Evolutionary conservation across 2,329 filamentous ascomycete genomes (phyloP).

Genomic region (Aureobasidium melanogenum): DNA sequence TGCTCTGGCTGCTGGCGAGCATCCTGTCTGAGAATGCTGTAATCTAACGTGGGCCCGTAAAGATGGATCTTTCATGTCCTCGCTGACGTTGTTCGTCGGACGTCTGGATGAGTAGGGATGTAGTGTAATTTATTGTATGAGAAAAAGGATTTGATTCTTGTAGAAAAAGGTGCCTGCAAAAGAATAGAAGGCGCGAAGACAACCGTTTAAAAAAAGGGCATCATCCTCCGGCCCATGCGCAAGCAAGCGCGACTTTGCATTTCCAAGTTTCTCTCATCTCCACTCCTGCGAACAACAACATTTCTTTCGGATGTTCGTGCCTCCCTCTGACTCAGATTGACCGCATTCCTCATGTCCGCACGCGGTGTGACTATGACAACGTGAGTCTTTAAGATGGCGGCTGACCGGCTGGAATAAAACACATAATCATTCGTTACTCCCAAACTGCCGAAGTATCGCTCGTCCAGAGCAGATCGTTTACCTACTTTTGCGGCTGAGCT

Average conservation of each 20-base stretch:
- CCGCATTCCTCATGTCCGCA: not conserved
- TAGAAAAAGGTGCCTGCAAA: not conserved
- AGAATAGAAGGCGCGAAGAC: not conserved
- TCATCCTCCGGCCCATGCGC: not conserved
- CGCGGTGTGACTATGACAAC: not conserved
- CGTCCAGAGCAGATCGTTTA: not conserved
- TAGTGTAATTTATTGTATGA: not conserved
- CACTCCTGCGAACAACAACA: not conserved
- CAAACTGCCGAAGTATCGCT: slow-evolving; percentile 1
- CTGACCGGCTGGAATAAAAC: not conserved
- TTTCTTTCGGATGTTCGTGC: not conserved
- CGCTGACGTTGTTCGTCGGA: not conserved
- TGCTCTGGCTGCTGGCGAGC: not conserved
- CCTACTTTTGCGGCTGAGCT: not conserved
- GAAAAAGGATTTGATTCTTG: not conserved
- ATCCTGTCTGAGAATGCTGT: slow-evolving; percentile 11
- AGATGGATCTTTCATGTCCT: slow-evolving; percentile 12
- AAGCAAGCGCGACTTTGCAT: not conserved
- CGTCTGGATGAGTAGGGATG: no score
- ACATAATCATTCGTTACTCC: not conserved
- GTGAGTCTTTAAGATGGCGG: not conserved
- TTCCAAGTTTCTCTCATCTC: not conserved
- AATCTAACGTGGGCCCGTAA: slow-evolving; percentile 1
- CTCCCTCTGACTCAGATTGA: not conserved
- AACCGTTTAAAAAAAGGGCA: not conserved